These are phyloP conservation scores for Scenedesmus sp. DNA, from an alignment of 163 green algal species.

Conservation along the genomic window DNA sequence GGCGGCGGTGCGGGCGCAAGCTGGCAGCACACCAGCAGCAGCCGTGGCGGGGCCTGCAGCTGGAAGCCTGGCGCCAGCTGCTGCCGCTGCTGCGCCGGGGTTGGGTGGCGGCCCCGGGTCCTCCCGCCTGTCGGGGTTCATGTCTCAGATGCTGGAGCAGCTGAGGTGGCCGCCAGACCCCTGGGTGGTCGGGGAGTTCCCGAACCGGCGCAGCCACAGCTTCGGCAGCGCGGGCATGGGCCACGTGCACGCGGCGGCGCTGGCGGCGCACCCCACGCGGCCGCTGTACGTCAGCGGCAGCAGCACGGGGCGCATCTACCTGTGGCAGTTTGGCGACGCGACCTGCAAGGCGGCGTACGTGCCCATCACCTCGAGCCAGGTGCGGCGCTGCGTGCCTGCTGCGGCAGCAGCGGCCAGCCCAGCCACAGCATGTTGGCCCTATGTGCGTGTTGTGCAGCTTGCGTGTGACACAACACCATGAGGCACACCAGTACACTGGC, in stretches of 20 bases:
- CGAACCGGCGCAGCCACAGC: constrained; percentile 33
- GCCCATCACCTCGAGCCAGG: constrained; percentile 59
- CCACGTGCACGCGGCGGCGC: constrained; percentile 42
- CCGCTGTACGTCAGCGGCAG: constrained; percentile 75
- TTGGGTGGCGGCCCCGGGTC: background rate
- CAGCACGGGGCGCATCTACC: constrained; percentile 70
- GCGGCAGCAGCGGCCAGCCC: background rate
- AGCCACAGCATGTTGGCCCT: background rate
- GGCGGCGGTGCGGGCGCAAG: background rate
- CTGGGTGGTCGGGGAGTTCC: constrained; percentile 61
- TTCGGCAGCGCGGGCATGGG: constrained; percentile 49
- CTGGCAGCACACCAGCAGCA: background rate
- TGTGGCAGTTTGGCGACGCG: constrained; percentile 78
- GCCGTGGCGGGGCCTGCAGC: background rate
- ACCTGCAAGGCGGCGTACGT: constrained; percentile 71
- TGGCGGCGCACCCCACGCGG: constrained; percentile 72
- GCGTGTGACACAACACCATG: too few species aligned
- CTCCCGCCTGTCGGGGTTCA: constrained; percentile 47
- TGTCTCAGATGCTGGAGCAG: constrained; percentile 65
- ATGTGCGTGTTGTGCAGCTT: too few species aligned
- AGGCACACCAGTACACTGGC: too few species aligned
- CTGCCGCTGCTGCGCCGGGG: background rate
- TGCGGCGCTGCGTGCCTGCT: too few species aligned
- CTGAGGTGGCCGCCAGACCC: constrained; percentile 77
- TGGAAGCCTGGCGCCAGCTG: background rate